Evolutionary conservation across 1,139 yeast genomes (phyloP).

Genomic region (Candida albicans): DNA sequence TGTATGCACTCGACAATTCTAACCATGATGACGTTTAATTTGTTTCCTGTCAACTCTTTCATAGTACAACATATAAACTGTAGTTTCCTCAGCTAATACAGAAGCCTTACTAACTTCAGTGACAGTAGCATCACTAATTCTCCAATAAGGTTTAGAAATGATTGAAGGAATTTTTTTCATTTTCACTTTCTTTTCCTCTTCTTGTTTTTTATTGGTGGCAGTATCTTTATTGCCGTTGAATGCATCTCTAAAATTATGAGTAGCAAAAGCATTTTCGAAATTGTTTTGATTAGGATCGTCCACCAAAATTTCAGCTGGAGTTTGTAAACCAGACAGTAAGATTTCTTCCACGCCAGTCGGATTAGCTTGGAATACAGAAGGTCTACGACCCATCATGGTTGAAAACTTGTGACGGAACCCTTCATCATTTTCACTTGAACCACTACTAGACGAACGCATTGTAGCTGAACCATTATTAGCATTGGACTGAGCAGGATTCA

Average conservation of each 20-base stretch:
- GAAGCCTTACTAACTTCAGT: constrained; percentile 61
- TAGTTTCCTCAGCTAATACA: constrained; percentile 66
- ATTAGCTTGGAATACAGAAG: constrained; percentile 41
- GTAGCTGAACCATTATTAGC: background rate
- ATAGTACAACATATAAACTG: constrained; percentile 82
- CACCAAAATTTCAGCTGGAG: constrained; percentile 46
- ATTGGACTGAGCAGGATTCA: background rate
- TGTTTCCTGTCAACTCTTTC: constrained; percentile 50
- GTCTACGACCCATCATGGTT: constrained; percentile 45
- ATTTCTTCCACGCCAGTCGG: constrained; percentile 41
- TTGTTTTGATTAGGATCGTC: constrained; percentile 31
- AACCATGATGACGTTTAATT: constrained; percentile 10
- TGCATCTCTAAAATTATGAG: constrained; percentile 7
- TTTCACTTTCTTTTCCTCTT: constrained; percentile 26
- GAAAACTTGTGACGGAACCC: constrained; percentile 40
- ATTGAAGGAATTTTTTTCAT: constrained; percentile 55
- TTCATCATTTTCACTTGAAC: constrained; percentile 15
- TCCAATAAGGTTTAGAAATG: constrained; percentile 74
- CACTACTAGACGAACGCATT: constrained; percentile 5
- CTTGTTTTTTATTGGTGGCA: background rate
- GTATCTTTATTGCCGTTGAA: background rate
- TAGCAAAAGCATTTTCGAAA: constrained; percentile 20
- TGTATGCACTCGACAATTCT: background rate
- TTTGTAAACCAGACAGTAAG: constrained; percentile 39
- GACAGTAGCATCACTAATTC: constrained; percentile 73